Conservation (phyloP, 306 rosid genomes). For the Corylus americana region DNA sequence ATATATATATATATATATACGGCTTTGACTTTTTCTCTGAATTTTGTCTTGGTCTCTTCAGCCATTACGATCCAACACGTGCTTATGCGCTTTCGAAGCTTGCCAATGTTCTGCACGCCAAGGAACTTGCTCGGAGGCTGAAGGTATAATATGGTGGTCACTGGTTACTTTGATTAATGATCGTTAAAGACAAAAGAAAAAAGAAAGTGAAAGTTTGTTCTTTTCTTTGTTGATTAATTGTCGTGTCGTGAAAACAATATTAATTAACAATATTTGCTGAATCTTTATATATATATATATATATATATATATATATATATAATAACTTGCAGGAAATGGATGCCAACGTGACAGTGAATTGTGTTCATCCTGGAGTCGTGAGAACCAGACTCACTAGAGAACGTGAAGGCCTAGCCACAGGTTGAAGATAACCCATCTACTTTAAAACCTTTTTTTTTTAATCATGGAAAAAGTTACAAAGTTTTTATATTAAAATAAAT, state of each 20-base stretch:
- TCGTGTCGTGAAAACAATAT: not conserved
- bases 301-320: not conserved
- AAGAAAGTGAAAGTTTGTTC: constrained; percentile 41
- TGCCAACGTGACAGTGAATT: constrained; percentile 80
- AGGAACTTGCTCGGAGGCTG: constrained; percentile 72
- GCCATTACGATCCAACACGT: constrained; percentile 91
- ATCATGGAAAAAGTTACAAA: too few species aligned
- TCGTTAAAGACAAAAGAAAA: constrained; percentile 1
- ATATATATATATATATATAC: not conserved
- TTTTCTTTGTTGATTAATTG: constrained; percentile 6
- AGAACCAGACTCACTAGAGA: constrained; percentile 92
- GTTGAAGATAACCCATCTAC: constrained; percentile 25
- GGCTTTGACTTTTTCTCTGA: constrained; percentile 15
- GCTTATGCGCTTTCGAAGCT: constrained; percentile 98
- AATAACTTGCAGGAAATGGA: constrained; percentile 55
- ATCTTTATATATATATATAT: not conserved
- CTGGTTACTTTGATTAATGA: not conserved
- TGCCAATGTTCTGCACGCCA: constrained; percentile 88
- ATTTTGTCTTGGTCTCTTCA: constrained; percentile 17
- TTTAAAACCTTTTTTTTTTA: not conserved
- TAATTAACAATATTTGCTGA: too few species aligned
- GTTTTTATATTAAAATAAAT: too few species aligned
- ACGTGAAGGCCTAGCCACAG: constrained; percentile 83
- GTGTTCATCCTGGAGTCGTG: constrained; percentile 92
- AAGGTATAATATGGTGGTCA: constrained; percentile 36